A percentile compares a stretch with the other conserved stretches of the same genome.
These are phyloP conservation scores for Tephrocybe sp. DNA, from an alignment of 768 basidiomycete genomes.

Conservation along the genomic window DNA sequence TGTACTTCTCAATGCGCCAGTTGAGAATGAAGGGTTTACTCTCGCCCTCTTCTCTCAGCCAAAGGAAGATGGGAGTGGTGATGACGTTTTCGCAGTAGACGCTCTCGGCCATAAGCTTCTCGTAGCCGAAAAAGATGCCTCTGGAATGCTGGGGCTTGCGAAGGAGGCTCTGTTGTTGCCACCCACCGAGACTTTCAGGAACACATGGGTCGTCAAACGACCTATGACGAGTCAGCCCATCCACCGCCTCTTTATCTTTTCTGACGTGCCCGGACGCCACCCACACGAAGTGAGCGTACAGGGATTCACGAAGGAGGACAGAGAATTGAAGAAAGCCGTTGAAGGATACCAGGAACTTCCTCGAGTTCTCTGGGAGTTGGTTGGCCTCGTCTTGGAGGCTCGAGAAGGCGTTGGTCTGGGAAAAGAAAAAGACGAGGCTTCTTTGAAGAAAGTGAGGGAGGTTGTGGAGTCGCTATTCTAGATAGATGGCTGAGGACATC, in stretches of 20 bases:
- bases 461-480: constrained; percentile 14
- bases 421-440: constrained; percentile 21
- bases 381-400: constrained; percentile 32
- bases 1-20: constrained; percentile 31
- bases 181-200: constrained; percentile 25
- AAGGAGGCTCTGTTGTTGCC: constrained; percentile 21
- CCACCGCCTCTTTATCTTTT: constrained; percentile 28
- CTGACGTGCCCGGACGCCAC: constrained; percentile 10
- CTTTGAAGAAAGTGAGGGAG: constrained; percentile 26
- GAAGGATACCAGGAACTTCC: constrained; percentile 19
- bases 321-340: constrained; percentile 25
- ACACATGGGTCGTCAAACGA: constrained; percentile 34
- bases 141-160: constrained; percentile 25
- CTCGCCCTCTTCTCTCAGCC: constrained; percentile 30
- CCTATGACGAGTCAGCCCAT: constrained; percentile 32
- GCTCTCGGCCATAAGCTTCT: constrained; percentile 25
- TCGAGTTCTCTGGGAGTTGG: constrained; percentile 26
- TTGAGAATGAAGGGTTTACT: constrained; percentile 34
- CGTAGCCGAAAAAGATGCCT: constrained; percentile 24
- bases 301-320: constrained; percentile 29
- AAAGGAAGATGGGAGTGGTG: constrained; percentile 6
- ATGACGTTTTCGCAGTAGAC: background rate
- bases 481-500: too few relatives aligned
- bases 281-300: constrained; percentile 32
- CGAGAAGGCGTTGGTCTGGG: constrained; percentile 19